Evolutionary conservation across 2,329 filamentous ascomycete species (phyloP).

Genomic region (Fusarium ramigenum): DNA sequence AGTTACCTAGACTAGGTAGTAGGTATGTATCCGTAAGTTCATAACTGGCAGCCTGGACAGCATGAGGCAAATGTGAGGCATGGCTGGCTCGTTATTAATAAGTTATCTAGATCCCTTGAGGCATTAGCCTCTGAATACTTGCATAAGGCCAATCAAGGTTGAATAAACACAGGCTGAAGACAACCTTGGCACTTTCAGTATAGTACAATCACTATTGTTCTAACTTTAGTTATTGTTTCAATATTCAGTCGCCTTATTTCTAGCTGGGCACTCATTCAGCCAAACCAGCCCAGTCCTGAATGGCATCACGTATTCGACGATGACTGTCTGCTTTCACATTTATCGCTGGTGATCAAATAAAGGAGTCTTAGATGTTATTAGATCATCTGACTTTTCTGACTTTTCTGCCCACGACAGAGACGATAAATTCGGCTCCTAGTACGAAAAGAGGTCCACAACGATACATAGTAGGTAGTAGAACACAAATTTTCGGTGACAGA

Average conservation of each 20-base stretch:
- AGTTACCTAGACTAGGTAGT: background rate
- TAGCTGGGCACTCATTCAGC: background rate
- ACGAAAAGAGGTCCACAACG: background rate
- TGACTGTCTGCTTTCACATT: background rate
- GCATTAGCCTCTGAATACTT: background rate
- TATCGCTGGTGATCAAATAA: background rate
- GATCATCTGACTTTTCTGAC: background rate
- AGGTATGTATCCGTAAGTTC: background rate
- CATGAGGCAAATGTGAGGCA: background rate
- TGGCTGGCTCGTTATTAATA: background rate
- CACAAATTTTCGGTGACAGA: background rate
- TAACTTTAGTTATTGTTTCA: background rate
- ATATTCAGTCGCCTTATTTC: background rate
- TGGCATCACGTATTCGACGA: background rate
- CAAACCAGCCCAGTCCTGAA: conserved; percentile 7
- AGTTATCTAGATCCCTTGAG: background rate
- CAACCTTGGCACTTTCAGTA: too few relatives aligned
- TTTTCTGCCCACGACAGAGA: background rate
- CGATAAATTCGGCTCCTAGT: background rate
- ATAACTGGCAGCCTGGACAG: background rate
- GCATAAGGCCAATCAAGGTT: background rate
- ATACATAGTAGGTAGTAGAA: background rate
- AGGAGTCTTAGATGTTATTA: background rate
- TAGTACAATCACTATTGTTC: background rate
- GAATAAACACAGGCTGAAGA: background rate